phyloP scores from a whole-genome alignment of 768 basidiomycete genomes.

The Serpula lacrymans region DNA sequence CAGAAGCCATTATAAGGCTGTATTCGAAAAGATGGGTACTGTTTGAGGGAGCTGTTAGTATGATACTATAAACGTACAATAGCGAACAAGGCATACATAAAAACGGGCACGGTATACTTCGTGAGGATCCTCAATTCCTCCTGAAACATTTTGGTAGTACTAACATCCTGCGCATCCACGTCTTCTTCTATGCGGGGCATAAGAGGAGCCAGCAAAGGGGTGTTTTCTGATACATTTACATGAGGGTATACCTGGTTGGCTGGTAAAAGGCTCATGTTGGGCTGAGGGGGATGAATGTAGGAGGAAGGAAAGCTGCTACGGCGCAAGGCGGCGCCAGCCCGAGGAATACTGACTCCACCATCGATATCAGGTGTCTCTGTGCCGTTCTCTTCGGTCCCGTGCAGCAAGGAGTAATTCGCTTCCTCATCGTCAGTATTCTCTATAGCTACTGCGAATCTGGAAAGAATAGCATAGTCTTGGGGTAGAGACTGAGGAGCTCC shows the following conservation, averaged over 20 bases:
- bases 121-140: slow-evolving; percentile 60
- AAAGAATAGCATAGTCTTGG: slow-evolving; percentile 63
- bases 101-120: slow-evolving; percentile 68
- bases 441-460: slow-evolving; percentile 41
- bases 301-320: slow-evolving; percentile 28
- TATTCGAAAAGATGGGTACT: slow-evolving; percentile 85
- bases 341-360: slow-evolving; percentile 8
- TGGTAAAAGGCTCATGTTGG: slow-evolving; percentile 29
- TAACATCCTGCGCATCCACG: slow-evolving; percentile 32
- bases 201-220: slow-evolving; percentile 54
- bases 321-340: slow-evolving; percentile 5
- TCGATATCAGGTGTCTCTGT: slow-evolving; percentile 5
- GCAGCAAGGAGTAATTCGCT: slow-evolving; percentile 6
- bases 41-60: slow-evolving; percentile 4
- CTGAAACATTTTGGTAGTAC: slow-evolving; percentile 37
- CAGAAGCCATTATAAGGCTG: slow-evolving; percentile 78
- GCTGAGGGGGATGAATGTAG: slow-evolving; percentile 36
- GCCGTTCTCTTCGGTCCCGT: slow-evolving; percentile 3
- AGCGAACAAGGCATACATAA: slow-evolving; percentile 48
- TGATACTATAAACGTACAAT: background rate
- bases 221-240: slow-evolving; percentile 41
- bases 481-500: slow-evolving; percentile 58
- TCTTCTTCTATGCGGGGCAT: slow-evolving; percentile 58
- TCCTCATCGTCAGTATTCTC: slow-evolving; percentile 14
- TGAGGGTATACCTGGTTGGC: slow-evolving; percentile 22